Conservation (phyloP, 805 yeast genomes). For the Metschnikowia drakensbergensis region DNA sequence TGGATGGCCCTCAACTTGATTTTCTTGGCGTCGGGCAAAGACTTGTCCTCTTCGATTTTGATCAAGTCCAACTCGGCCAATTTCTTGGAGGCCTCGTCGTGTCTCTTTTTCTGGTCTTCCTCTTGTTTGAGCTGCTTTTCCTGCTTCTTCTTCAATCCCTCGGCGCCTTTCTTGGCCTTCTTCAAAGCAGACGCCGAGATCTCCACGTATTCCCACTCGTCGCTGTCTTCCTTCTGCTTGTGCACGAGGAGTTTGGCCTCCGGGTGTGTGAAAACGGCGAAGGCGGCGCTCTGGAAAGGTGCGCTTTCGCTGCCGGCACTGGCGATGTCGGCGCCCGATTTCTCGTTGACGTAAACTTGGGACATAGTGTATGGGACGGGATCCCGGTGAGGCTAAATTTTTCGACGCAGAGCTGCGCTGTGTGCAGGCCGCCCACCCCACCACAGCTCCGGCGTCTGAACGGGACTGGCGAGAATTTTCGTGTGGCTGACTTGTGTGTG, state of each 20-base stretch:
- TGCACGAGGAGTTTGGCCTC: constrained; percentile 57
- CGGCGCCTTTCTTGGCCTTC: constrained; percentile 95
- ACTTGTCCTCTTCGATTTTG: constrained; percentile 64
- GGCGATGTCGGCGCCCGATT: constrained; percentile 59
- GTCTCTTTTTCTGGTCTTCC: constrained; percentile 56
- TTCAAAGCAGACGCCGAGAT: constrained; percentile 89
- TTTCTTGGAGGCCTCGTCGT: constrained; percentile 62
- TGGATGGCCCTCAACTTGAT: constrained; percentile 60
- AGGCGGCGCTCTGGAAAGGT: constrained; percentile 84
- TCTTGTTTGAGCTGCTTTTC: constrained; percentile 61
- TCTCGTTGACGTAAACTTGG: constrained; percentile 67
- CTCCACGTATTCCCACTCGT: constrained; percentile 57
- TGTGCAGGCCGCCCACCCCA: neutral
- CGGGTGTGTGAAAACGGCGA: constrained; percentile 56
- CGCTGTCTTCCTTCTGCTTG: constrained; percentile 54
- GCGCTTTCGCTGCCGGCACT: constrained; percentile 58
- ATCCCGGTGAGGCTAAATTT: neutral
- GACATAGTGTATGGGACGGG: constrained; percentile 23
- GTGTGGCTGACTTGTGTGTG: too few relatives aligned
- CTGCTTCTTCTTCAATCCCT: constrained; percentile 78
- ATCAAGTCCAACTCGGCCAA: constrained; percentile 74
- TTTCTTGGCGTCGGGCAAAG: constrained; percentile 65
- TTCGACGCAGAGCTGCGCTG: neutral
- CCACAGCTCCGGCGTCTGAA: constrained; percentile 55
- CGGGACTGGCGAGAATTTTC: constrained; percentile 12